These are phyloP conservation scores for Penicillium sp. DNA, from an alignment of 2,329 filamentous ascomycete species.

Conservation along the genomic window DNA sequence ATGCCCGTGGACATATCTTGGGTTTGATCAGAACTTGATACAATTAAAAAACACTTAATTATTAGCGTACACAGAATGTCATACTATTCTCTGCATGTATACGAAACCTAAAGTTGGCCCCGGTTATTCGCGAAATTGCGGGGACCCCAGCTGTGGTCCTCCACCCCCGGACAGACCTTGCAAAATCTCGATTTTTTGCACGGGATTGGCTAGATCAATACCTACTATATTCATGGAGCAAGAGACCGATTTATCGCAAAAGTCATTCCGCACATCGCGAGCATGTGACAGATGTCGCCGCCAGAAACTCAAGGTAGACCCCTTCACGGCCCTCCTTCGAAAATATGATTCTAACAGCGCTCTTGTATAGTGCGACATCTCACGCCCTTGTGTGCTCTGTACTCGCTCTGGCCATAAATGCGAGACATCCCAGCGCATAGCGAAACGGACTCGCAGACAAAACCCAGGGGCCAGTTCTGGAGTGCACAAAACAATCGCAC, in stretches of 20 bases:
- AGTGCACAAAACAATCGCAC: constrained; percentile 3
- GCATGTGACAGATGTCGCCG: constrained; percentile 21
- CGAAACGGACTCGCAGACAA: neutral
- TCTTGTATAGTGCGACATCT: constrained; percentile 48
- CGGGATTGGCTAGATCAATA: neutral
- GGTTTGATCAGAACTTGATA: neutral
- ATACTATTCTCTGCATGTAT: too few relatives aligned
- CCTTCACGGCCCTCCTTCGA: constrained; percentile 36
- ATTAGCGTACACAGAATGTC: neutral
- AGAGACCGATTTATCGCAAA: neutral
- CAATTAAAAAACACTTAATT: neutral
- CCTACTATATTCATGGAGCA: neutral
- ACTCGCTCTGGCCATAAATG: constrained; percentile 16
- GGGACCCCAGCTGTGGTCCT: neutral
- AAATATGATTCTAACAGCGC: neutral
- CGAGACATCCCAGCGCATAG: constrained; percentile 12
- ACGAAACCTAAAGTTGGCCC: too few relatives aligned
- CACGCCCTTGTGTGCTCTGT: constrained; percentile 42
- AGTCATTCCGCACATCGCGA: constrained; percentile 7
- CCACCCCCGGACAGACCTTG: neutral
- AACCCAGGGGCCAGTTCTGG: neutral
- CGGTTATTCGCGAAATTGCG: neutral
- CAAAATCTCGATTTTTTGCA: neutral
- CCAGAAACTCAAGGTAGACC: constrained; percentile 35
- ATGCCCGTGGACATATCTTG: constrained; percentile 7